Conservation (phyloP, 495 filamentous ascomycete genomes). For the Neurospora sp. region DNA sequence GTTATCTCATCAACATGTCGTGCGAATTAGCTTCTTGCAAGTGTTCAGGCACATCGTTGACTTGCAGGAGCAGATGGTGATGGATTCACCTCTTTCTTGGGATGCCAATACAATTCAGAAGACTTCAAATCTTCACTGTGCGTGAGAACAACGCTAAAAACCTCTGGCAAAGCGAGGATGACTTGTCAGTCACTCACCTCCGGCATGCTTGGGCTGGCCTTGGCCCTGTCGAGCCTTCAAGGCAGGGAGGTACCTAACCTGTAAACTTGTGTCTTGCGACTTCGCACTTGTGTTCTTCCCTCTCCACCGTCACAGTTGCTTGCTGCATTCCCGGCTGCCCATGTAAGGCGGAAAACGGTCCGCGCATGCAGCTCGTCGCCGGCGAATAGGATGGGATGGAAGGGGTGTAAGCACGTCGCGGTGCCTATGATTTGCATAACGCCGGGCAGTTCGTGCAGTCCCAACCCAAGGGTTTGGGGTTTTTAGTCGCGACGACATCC, state of each 20-base stretch:
- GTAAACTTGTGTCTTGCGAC: neutral
- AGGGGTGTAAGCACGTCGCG: slow-evolving; percentile 11
- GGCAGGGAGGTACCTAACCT: neutral
- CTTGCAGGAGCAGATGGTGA: neutral
- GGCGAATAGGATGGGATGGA: slow-evolving; percentile 22
- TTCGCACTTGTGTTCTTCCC: neutral
- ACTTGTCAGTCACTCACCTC: neutral
- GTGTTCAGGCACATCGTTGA: neutral
- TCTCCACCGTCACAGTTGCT: neutral
- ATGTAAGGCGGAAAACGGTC: slow-evolving; percentile 36
- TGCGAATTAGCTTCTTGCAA: neutral
- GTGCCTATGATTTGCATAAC: slow-evolving; percentile 29
- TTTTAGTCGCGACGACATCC: neutral
- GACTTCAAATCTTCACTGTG: neutral
- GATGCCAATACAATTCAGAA: neutral
- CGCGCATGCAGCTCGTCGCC: slow-evolving; percentile 24
- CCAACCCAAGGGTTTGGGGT: slow-evolving; percentile 10
- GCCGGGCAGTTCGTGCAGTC: neutral
- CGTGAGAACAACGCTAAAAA: neutral
- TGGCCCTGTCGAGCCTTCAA: neutral
- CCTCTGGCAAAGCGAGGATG: neutral
- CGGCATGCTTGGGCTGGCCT: neutral
- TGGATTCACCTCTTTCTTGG: neutral
- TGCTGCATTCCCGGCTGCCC: slow-evolving; percentile 20
- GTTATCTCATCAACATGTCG: neutral